Evolutionary conservation across 2,329 filamentous ascomycete species (phyloP).

Genomic region (Leptographium galeiforme): DNA sequence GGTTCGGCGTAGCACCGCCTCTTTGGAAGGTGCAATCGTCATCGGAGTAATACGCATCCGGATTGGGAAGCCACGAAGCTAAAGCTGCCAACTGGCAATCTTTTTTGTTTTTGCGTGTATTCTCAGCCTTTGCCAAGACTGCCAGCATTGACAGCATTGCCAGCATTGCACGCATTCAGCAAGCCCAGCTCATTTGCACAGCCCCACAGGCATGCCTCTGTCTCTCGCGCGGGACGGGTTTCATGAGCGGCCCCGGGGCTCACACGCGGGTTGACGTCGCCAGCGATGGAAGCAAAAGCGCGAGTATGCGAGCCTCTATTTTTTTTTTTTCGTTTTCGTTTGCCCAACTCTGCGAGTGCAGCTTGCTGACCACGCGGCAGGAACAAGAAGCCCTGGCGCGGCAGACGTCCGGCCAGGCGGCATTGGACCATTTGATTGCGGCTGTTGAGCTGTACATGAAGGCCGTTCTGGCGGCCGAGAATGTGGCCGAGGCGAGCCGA

Average conservation of each 20-base stretch:
- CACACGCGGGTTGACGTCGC: not conserved
- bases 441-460: constrained; percentile 74
- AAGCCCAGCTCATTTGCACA: not conserved
- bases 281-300: not conserved
- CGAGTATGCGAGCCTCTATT: not conserved
- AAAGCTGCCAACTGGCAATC: not conserved
- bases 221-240: no score
- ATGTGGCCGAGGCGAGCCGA: constrained; percentile 48
- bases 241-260: no score
- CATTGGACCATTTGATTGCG: constrained; percentile 60
- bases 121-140: no score
- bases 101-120: no score
- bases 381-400: constrained; percentile 9
- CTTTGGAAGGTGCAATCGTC: not conserved
- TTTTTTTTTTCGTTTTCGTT: no score
- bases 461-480: constrained; percentile 49
- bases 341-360: no score
- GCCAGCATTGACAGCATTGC: not conserved
- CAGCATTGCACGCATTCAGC: not conserved
- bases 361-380: not conserved
- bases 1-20: not conserved
- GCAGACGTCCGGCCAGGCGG: constrained; percentile 30
- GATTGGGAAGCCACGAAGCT: not conserved
- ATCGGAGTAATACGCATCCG: not conserved
- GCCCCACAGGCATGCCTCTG: no score